Conservation (phyloP, 108 stramenopile genomes). For the Skeletonema marinoi region DNA sequence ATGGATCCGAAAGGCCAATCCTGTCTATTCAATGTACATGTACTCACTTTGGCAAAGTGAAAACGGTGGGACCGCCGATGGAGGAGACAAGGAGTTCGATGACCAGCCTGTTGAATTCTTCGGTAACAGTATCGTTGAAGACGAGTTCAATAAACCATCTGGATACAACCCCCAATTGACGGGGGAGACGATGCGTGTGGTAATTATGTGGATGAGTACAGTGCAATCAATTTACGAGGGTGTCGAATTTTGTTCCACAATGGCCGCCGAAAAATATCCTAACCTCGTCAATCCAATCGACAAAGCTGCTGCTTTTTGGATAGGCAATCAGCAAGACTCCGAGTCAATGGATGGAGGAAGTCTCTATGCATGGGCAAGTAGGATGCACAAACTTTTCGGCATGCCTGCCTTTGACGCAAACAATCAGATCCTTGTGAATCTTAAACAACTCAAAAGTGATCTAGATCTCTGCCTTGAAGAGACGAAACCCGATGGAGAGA, state of each 20-base stretch:
- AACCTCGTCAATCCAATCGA: constrained; percentile 47
- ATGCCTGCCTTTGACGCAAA: constrained; percentile 48
- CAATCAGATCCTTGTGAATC: constrained; percentile 38
- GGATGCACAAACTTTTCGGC: constrained; percentile 49
- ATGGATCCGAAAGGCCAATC: not conserved
- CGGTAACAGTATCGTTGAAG: constrained; percentile 62
- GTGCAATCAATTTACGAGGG: constrained; percentile 50
- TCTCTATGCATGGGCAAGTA: constrained; percentile 62
- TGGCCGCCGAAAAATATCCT: not conserved
- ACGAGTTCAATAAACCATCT: constrained; percentile 12
- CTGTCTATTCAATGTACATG: not conserved
- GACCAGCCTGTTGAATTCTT: constrained; percentile 51
- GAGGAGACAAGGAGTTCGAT: constrained; percentile 43
- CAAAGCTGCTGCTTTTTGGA: constrained; percentile 59
- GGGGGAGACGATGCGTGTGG: constrained; percentile 8
- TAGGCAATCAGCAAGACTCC: constrained; percentile 52
- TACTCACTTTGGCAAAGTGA: not conserved
- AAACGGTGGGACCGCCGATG: not conserved
- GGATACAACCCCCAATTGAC: not conserved
- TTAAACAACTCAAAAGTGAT: constrained; percentile 37
- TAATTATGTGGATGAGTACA: constrained; percentile 66
- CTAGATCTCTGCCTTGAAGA: constrained; percentile 33
- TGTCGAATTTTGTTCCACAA: constrained; percentile 38
- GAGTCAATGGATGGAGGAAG: constrained; percentile 47
- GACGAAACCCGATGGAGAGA: constrained; percentile 10